A percentile compares a stretch with the other conserved stretches of the same genome.
These are phyloP conservation scores for Mycena haematopus DNA, from an alignment of 768 basidiomycete genomes.

Conservation along the genomic window DNA sequence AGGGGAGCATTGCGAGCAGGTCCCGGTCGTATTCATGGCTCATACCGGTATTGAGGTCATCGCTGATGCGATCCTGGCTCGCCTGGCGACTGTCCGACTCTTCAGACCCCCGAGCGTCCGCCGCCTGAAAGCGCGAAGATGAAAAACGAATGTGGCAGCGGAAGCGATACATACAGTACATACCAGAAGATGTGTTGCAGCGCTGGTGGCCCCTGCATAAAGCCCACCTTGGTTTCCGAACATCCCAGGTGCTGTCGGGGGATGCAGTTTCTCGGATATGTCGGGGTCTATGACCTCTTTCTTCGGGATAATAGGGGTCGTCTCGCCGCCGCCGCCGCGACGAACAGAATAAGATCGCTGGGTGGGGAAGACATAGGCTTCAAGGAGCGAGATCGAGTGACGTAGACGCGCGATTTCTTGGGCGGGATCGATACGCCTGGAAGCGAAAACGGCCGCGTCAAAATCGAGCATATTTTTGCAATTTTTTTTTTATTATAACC, in stretches of 20 bases:
- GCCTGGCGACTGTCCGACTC: slow-evolving; percentile 59
- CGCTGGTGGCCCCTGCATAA: slow-evolving; percentile 82
- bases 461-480: neutral
- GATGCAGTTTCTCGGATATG: slow-evolving; percentile 46
- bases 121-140: slow-evolving; percentile 25
- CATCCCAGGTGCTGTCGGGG: slow-evolving; percentile 63
- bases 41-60: slow-evolving; percentile 40
- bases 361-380: slow-evolving; percentile 60
- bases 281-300: slow-evolving; percentile 60
- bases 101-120: slow-evolving; percentile 55
- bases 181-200: slow-evolving; percentile 73
- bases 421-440: slow-evolving; percentile 62
- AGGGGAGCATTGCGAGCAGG: slow-evolving; percentile 69
- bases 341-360: slow-evolving; percentile 45
- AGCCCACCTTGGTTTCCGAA: slow-evolving; percentile 76
- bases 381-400: slow-evolving; percentile 71
- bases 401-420: slow-evolving; percentile 72
- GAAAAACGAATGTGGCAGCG: slow-evolving; percentile 17
- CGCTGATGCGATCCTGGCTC: slow-evolving; percentile 55
- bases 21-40: slow-evolving; percentile 74
- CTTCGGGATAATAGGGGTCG: slow-evolving; percentile 51
- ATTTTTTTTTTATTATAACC: slow-evolving; percentile 1
- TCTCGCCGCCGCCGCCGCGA: slow-evolving; percentile 39
- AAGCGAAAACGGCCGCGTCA: slow-evolving; percentile 13
- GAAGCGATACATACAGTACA: slow-evolving; percentile 18